Conservation (phyloP, 768 basidiomycete species). For the Naganishia vishniacii region DNA sequence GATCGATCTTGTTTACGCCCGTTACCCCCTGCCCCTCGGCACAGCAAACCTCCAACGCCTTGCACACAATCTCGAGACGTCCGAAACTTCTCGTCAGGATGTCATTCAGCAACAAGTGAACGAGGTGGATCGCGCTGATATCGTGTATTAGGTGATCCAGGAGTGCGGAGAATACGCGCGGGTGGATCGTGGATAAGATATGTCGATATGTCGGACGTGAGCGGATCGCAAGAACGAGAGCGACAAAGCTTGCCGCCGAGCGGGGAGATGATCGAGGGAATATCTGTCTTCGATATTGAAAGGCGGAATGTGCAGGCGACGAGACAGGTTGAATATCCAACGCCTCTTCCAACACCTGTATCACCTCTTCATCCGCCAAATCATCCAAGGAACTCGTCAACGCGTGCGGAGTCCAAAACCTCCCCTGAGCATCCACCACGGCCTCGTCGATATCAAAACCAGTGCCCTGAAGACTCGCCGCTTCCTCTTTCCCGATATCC, state of each 20-base stretch:
- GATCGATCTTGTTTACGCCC: background rate
- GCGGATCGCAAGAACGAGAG: conserved; percentile 4
- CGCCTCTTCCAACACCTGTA: conserved; percentile 12
- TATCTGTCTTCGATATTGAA: background rate
- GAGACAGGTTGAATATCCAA: background rate
- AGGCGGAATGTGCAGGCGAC: background rate
- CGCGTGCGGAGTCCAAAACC: conserved; percentile 4
- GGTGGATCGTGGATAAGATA: conserved; percentile 3
- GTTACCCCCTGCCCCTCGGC: background rate
- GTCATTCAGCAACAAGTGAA: conserved; percentile 3
- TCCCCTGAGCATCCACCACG: background rate
- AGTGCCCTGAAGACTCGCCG: no score
- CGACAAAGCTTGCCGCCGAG: background rate
- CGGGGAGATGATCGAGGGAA: background rate
- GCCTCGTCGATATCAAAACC: no score
- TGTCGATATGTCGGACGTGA: conserved; percentile 16
- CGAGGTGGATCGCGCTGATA: conserved; percentile 7
- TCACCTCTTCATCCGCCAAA: conserved; percentile 15
- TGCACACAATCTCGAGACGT: background rate
- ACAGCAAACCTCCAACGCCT: conserved; percentile 4
- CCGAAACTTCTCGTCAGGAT: conserved; percentile 14
- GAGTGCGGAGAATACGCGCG: background rate
- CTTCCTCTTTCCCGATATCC: background rate
- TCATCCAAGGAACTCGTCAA: conserved; percentile 14
- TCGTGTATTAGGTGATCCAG: background rate